phyloP scores from a whole-genome alignment of 495 filamentous ascomycete genomes.

The Barbatosphaeria neglecta region DNA sequence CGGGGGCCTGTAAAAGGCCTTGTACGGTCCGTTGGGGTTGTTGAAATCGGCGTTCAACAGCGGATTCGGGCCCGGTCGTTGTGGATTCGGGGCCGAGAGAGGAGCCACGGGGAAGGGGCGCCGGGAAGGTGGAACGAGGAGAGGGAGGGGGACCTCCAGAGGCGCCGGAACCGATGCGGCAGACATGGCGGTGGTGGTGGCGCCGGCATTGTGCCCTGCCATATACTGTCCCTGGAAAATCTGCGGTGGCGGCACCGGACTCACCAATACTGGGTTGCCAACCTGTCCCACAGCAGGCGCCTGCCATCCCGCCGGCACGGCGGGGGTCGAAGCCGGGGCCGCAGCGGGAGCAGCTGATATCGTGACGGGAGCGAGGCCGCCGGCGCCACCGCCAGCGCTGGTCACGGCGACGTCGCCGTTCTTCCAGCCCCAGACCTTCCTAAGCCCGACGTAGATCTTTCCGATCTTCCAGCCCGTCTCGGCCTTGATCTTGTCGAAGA shows the following conservation, averaged over 20 bases:
- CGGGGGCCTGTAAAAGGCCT: conserved; percentile 46
- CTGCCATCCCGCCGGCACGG: not conserved
- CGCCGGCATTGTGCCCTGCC: too few species aligned
- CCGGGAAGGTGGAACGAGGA: not conserved
- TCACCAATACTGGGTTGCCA: conserved; percentile 5
- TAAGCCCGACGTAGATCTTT: conserved; percentile 56
- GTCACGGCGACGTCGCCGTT: too few species aligned
- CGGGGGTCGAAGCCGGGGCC: not conserved
- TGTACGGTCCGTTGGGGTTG: conserved; percentile 64
- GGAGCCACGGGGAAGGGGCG: conserved; percentile 1
- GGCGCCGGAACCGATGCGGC: not conserved
- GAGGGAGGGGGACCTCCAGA: not conserved
- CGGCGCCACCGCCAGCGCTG: conserved; percentile 19
- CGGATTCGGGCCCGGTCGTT: conserved; percentile 49
- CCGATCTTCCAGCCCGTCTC: conserved; percentile 70
- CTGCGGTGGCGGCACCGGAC: conserved; percentile 4
- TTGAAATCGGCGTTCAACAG: conserved; percentile 57
- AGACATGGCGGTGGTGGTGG: not conserved
- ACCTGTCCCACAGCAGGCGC: not conserved
- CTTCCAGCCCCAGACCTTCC: conserved; percentile 66
- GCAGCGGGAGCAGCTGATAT: not conserved
- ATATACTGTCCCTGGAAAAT: not conserved
- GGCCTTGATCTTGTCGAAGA: conserved; percentile 61
- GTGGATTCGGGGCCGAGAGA: conserved; percentile 22
- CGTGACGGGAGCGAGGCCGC: not conserved